Conservation (phyloP, 345 rosid genomes). For the Microthlaspi erraticum region DNA sequence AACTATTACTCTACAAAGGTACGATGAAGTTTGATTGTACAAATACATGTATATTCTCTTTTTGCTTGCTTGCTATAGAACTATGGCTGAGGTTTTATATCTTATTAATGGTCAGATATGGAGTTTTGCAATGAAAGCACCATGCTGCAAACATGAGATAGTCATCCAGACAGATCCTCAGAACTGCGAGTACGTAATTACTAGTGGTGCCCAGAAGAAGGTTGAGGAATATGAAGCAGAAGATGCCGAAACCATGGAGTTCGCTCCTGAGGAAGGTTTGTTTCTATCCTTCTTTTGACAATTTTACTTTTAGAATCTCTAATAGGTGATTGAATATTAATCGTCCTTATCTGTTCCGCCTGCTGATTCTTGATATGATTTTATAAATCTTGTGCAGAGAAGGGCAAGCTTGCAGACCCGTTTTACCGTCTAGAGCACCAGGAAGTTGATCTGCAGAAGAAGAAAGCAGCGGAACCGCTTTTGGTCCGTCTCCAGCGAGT, state of each 20-base stretch:
- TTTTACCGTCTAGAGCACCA: slow-evolving; percentile 95
- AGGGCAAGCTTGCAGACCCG: slow-evolving; percentile 93
- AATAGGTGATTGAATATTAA: slow-evolving; percentile 2
- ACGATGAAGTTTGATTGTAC: slow-evolving; percentile 19
- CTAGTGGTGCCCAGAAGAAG: slow-evolving; percentile 89
- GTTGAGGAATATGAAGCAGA: slow-evolving; percentile 84
- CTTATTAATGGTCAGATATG: slow-evolving; percentile 69
- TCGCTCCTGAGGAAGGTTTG: slow-evolving; percentile 95
- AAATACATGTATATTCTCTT: neutral
- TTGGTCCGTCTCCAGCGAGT: slow-evolving; percentile 80
- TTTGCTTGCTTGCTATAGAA: neutral
- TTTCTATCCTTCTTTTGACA: neutral
- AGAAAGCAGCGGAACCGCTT: slow-evolving; percentile 94
- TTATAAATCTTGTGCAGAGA: slow-evolving; percentile 56
- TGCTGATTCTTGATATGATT: slow-evolving; percentile 1
- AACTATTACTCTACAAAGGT: slow-evolving; percentile 98
- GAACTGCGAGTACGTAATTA: slow-evolving; percentile 87
- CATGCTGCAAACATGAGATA: slow-evolving; percentile 93
- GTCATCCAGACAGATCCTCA: slow-evolving; percentile 97
- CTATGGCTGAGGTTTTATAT: slow-evolving; percentile 24
- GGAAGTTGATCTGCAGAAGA: slow-evolving; percentile 90
- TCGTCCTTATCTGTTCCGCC: neutral
- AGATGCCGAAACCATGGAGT: slow-evolving; percentile 93
- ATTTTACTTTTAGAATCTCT: slow-evolving; percentile 17
- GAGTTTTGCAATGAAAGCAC: slow-evolving; percentile 94